A percentile compares a stretch with the other conserved stretches of the same genome.
Conservation (phyloP, 306 rosid genomes). For the Elaeagnus macrophylla region DNA sequence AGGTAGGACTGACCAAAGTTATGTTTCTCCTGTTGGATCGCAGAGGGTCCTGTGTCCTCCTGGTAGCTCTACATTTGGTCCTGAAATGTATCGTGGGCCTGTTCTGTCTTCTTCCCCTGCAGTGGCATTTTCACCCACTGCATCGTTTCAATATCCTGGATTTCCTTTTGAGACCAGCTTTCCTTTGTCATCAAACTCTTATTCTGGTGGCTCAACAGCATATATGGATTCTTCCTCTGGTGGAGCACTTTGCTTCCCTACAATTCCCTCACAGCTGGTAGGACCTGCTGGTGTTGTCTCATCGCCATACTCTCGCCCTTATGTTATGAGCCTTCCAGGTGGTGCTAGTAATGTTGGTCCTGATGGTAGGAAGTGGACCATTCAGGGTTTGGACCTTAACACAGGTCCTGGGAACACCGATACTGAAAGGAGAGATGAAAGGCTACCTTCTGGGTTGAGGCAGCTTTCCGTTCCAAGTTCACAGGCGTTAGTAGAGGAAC, state of each 20-base stretch:
- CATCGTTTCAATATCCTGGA: conserved; percentile 67
- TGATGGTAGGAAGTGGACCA: conserved; percentile 84
- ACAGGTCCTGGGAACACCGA: conserved; percentile 71
- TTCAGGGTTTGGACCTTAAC: conserved; percentile 85
- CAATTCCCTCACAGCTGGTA: conserved; percentile 64
- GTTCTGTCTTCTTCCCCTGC: conserved; percentile 84
- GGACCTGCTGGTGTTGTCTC: conserved; percentile 67
- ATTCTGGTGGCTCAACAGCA: conserved; percentile 69
- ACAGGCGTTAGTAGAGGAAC: conserved; percentile 67
- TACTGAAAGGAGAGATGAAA: conserved; percentile 63
- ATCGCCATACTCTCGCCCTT: conserved; percentile 63
- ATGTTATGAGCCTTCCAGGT: conserved; percentile 69
- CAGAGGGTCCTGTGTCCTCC: conserved; percentile 72
- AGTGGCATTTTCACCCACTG: conserved; percentile 51
- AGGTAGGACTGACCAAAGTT: conserved; percentile 78
- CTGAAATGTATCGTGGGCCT: conserved; percentile 72
- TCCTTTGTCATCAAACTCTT: conserved; percentile 62
- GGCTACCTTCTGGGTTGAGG: conserved; percentile 52
- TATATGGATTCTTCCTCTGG: conserved; percentile 72
- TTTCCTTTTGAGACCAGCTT: conserved; percentile 84
- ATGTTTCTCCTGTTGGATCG: conserved; percentile 49
- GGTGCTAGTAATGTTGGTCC: conserved; percentile 55
- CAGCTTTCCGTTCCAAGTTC: conserved; percentile 59
- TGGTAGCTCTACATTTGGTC: conserved; percentile 49
- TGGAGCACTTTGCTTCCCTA: conserved; percentile 68